Conservation (phyloP, 768 basidiomycete genomes). For the Amanita inopinata region DNA sequence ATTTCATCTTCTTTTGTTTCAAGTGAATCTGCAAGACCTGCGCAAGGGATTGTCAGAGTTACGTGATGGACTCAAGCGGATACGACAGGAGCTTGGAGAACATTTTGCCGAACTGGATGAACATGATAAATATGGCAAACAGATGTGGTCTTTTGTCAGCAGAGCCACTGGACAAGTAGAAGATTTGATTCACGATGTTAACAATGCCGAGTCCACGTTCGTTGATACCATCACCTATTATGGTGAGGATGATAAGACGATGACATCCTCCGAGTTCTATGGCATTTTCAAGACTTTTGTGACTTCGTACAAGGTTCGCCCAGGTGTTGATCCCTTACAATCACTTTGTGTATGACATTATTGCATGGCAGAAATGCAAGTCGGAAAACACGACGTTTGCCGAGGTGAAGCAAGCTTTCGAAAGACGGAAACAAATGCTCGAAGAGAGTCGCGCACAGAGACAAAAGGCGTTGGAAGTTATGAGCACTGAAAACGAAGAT, state of each 20-base stretch:
- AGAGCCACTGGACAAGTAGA: conserved; percentile 68
- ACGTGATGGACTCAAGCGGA: conserved; percentile 64
- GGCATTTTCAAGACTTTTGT: conserved; percentile 96
- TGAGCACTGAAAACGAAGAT: conserved; percentile 42
- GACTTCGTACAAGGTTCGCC: conserved; percentile 75
- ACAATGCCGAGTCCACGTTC: conserved; percentile 75
- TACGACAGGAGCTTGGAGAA: conserved; percentile 71
- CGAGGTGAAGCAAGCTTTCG: conserved; percentile 57
- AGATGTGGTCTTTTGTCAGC: conserved; percentile 87
- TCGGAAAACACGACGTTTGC: conserved; percentile 63
- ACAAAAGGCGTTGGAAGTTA: conserved; percentile 35
- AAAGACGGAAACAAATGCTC: conserved; percentile 59
- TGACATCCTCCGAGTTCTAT: conserved; percentile 88
- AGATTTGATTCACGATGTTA: conserved; percentile 81
- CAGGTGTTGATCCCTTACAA: conserved; percentile 1
- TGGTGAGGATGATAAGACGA: conserved; percentile 85
- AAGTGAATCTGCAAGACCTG: conserved; percentile 82
- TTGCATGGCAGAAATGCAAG: conserved; percentile 76
- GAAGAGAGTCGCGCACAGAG: conserved; percentile 54
- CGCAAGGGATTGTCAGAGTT: conserved; percentile 67
- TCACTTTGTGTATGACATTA: neutral
- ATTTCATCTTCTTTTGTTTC: conserved; percentile 12
- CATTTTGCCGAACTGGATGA: conserved; percentile 67
- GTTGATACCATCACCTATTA: conserved; percentile 83
- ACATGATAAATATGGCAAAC: conserved; percentile 72